These are phyloP conservation scores for Laguncularia racemosa DNA, from an alignment of 345 rosid species.

Conservation along the genomic window DNA sequence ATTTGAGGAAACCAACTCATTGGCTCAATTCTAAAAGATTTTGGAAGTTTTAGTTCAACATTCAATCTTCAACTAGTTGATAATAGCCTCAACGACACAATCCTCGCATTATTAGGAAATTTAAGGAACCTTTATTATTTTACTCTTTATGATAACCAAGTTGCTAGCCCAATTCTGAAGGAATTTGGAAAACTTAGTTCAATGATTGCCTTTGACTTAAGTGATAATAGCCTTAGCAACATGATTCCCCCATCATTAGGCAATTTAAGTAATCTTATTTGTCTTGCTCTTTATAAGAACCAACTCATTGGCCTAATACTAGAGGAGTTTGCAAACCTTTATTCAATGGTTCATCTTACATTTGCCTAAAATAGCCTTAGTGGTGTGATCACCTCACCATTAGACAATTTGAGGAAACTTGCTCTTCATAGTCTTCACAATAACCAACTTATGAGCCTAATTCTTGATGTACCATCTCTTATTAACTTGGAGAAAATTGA, in stretches of 20 bases:
- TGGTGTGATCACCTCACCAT: background rate
- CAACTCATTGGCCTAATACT: background rate
- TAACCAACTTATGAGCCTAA: background rate
- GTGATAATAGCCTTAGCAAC: too few species aligned
- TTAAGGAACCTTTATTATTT: too few species aligned
- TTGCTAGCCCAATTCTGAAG: too few species aligned
- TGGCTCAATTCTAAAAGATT: constrained; percentile 6
- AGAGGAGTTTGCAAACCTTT: background rate
- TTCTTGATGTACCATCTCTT: background rate
- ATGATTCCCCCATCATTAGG: too few species aligned
- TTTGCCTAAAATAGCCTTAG: background rate
- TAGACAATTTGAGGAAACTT: background rate
- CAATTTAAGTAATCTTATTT: too few species aligned
- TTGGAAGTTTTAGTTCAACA: constrained; percentile 15
- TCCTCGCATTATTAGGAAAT: constrained; percentile 25
- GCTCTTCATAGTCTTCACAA: background rate
- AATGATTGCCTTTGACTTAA: too few species aligned
- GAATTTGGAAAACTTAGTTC: too few species aligned
- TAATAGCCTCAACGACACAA: background rate
- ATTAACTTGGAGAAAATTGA: background rate
- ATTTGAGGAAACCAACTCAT: constrained; percentile 8
- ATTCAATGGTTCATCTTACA: background rate
- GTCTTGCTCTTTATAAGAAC: too few species aligned
- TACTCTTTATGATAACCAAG: too few species aligned
- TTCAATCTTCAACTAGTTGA: background rate